Percentiles rank a stretch among this genome's conserved stretches.
Evolutionary conservation across 225 moss, liverwort and hornwort species (phyloP).

Genomic region (Marchantia paleacea): DNA sequence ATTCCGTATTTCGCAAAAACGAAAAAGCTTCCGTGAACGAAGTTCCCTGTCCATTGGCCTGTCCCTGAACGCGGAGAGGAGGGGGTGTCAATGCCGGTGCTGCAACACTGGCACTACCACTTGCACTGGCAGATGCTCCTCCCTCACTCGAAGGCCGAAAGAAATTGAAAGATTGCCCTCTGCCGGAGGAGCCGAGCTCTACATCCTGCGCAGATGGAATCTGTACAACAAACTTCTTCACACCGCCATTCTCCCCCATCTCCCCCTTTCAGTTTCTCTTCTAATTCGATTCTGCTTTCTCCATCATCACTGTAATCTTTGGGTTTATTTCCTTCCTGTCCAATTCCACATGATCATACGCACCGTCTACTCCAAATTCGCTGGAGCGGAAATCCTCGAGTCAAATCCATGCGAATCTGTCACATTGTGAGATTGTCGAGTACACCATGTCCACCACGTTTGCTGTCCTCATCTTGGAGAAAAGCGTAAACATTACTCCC

Average conservation of each 20-base stretch:
- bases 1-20: constrained; percentile 79
- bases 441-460: too few relatives aligned
- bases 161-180: constrained; percentile 29
- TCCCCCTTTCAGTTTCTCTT: neutral
- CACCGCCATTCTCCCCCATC: constrained; percentile 32
- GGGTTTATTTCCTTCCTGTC: too few relatives aligned
- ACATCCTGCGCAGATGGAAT: constrained; percentile 41
- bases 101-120: neutral
- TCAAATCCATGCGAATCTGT: too few relatives aligned
- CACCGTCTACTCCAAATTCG: too few relatives aligned
- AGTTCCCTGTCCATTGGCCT: constrained; percentile 24
- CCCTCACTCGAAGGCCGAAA: constrained; percentile 32
- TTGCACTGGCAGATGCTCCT: neutral
- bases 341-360: too few relatives aligned
- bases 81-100: neutral
- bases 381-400: too few relatives aligned
- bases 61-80: neutral
- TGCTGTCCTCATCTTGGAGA: too few relatives aligned
- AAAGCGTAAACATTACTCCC: too few relatives aligned
- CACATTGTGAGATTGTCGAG: too few relatives aligned
- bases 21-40: constrained; percentile 91
- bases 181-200: constrained; percentile 24
- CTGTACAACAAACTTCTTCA: constrained; percentile 33
- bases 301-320: too few relatives aligned
- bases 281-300: too few relatives aligned